A percentile compares a stretch with the other conserved stretches of the same genome.
Evolutionary conservation across 2,329 filamentous ascomycete genomes (phyloP).

Genomic region (Cercospora sp.): DNA sequence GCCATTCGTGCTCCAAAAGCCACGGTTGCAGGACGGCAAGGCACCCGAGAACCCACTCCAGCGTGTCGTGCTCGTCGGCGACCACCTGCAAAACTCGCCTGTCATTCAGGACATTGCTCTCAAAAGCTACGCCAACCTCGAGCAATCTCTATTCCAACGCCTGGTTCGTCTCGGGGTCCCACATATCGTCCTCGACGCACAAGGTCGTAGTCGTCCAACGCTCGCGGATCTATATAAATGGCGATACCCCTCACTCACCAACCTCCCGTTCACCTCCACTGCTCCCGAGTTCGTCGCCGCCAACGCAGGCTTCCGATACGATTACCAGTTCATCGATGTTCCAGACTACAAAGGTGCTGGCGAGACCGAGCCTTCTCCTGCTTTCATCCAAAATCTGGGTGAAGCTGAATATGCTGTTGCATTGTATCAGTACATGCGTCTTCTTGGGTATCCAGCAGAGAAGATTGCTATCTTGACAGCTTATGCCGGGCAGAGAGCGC

Average conservation of each 20-base stretch:
- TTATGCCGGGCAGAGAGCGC: constrained; percentile 85
- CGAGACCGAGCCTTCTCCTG: constrained; percentile 84
- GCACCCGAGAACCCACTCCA: constrained; percentile 71
- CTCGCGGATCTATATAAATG: constrained; percentile 90
- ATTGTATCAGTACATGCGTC: constrained; percentile 93
- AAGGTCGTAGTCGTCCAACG: constrained; percentile 83
- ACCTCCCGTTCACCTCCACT: constrained; percentile 71
- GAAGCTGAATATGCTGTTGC: constrained; percentile 97
- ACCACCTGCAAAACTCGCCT: constrained; percentile 95
- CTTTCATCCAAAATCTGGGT: constrained; percentile 94
- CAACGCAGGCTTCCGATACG: constrained; percentile 88
- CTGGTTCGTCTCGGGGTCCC: constrained; percentile 92
- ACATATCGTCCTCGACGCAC: constrained; percentile 83
- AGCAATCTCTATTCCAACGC: constrained; percentile 91
- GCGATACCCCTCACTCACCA: constrained; percentile 80
- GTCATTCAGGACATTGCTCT: constrained; percentile 94
- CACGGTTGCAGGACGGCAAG: constrained; percentile 24
- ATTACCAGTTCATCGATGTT: constrained; percentile 96
- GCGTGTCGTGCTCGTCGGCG: constrained; percentile 86
- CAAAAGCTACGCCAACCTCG: constrained; percentile 90
- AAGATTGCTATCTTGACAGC: constrained; percentile 88
- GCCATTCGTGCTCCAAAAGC: constrained; percentile 84
- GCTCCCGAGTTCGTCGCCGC: constrained; percentile 72
- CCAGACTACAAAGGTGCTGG: constrained; percentile 87
- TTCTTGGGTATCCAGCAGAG: constrained; percentile 83